These are phyloP conservation scores for Halteria grandinella DNA, from an alignment of 73 alveolate species.

Conservation along the genomic window DNA sequence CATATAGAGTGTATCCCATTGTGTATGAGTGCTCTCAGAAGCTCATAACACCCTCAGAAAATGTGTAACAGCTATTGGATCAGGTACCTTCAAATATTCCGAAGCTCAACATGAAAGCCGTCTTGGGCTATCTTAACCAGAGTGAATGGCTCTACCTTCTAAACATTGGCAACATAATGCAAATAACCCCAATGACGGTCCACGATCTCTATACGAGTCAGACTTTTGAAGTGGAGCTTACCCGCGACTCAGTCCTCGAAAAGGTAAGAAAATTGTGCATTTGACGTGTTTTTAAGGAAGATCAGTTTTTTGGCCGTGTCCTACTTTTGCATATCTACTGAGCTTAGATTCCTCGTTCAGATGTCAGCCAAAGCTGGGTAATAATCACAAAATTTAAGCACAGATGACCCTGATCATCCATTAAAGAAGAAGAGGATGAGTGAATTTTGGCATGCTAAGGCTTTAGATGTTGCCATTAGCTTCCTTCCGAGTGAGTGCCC, in stretches of 20 bases:
- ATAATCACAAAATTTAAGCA: too few species aligned
- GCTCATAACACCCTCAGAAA: background rate
- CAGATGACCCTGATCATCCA: conserved; percentile 49
- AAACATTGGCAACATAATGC: conserved; percentile 67
- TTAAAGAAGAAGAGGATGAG: conserved; percentile 12
- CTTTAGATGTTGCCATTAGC: conserved; percentile 58
- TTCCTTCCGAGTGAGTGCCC: conserved; percentile 75
- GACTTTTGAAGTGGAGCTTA: conserved; percentile 48
- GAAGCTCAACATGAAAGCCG: conserved; percentile 52
- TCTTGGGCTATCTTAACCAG: conserved; percentile 63
- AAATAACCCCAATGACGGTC: conserved; percentile 56
- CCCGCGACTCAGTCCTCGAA: conserved; percentile 64
- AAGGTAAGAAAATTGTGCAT: conserved; percentile 15
- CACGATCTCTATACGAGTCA: conserved; percentile 50
- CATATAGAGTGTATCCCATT: conserved; percentile 43
- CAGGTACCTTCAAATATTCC: background rate
- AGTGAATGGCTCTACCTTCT: conserved; percentile 49
- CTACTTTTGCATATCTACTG: conserved; percentile 70
- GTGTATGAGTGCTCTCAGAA: conserved; percentile 28
- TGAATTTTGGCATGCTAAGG: conserved; percentile 73
- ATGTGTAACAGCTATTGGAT: background rate
- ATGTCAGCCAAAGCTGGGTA: too few species aligned
- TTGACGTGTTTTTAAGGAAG: background rate
- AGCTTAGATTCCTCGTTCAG: conserved; percentile 59
- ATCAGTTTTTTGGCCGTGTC: conserved; percentile 60